phyloP scores from a whole-genome alignment of 2,329 filamentous ascomycete species.

The Cadophora gregata region DNA sequence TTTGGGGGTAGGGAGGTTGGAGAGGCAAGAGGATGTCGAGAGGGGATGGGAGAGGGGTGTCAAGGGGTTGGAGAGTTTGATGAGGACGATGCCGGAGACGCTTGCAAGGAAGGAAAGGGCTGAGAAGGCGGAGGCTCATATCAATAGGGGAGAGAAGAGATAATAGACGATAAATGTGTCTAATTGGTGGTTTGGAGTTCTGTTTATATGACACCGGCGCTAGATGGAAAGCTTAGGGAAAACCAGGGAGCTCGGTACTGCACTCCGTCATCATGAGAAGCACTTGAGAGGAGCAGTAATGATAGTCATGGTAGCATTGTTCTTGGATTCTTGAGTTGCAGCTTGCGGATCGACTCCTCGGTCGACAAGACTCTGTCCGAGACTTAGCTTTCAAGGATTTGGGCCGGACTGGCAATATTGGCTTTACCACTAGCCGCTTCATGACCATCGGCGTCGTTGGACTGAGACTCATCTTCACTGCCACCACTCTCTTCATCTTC shows the following conservation, averaged over 20 bases:
- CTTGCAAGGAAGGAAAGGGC: slow-evolving; percentile 71
- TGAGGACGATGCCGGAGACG: slow-evolving; percentile 65
- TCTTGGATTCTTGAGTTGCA: not conserved
- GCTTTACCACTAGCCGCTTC: not conserved
- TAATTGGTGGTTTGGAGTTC: slow-evolving; percentile 1
- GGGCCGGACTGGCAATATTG: not conserved
- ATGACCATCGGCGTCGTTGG: not conserved
- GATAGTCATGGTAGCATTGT: not conserved
- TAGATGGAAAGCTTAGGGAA: not conserved
- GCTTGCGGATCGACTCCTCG: not conserved
- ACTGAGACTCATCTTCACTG: not conserved
- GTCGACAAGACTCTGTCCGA: not conserved
- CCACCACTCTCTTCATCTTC: slow-evolving; percentile 4
- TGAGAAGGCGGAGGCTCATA: slow-evolving; percentile 54
- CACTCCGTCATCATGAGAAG: not conserved
- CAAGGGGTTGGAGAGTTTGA: slow-evolving; percentile 57
- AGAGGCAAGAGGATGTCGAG: slow-evolving; percentile 56
- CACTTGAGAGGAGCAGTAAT: not conserved
- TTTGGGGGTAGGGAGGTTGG: slow-evolving; percentile 47
- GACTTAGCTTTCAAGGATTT: not conserved
- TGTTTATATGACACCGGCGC: not conserved
- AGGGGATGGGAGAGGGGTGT: slow-evolving; percentile 54
- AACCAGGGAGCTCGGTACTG: not conserved
- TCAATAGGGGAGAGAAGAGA: slow-evolving; percentile 32
- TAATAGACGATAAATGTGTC: not conserved